Evolutionary conservation across 1,139 yeast genomes (phyloP).

Genomic region (Sugiyamaella xylanicola): DNA sequence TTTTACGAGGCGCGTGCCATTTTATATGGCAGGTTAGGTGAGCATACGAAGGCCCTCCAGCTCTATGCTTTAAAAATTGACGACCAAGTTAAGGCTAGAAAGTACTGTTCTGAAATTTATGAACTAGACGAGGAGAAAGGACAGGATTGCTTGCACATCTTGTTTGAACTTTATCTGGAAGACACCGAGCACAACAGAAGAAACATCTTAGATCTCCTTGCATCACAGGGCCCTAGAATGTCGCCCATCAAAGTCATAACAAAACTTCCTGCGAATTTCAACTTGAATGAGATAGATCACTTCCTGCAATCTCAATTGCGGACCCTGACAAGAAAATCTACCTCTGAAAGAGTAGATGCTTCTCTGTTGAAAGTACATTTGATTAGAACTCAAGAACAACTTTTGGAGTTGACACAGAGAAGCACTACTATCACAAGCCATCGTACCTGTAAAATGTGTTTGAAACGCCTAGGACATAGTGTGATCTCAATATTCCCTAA

Average conservation of each 20-base stretch:
- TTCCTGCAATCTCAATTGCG: slow-evolving; percentile 56
- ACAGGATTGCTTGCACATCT: slow-evolving; percentile 37
- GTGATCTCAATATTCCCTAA: slow-evolving; percentile 58
- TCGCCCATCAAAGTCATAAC: slow-evolving; percentile 54
- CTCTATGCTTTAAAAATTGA: slow-evolving; percentile 61
- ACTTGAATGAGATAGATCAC: slow-evolving; percentile 48
- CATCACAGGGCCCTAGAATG: slow-evolving; percentile 57
- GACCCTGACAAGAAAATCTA: slow-evolving; percentile 38
- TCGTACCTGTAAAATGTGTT: slow-evolving; percentile 62
- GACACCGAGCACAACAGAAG: slow-evolving; percentile 41
- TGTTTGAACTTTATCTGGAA: slow-evolving; percentile 43
- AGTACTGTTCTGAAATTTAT: slow-evolving; percentile 58
- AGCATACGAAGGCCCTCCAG: slow-evolving; percentile 65
- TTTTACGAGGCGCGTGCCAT: slow-evolving; percentile 54
- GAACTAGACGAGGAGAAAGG: slow-evolving; percentile 49
- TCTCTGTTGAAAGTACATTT: slow-evolving; percentile 47
- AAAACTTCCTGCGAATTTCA: slow-evolving; percentile 54
- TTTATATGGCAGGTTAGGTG: slow-evolving; percentile 60
- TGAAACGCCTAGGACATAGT: slow-evolving; percentile 61
- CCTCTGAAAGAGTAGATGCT: slow-evolving; percentile 31
- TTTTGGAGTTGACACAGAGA: slow-evolving; percentile 46
- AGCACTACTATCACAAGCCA: slow-evolving; percentile 46
- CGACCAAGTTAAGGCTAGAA: slow-evolving; percentile 60
- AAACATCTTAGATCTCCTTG: slow-evolving; percentile 51
- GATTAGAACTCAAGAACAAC: slow-evolving; percentile 42